Evolutionary conservation across 371 early-diverging fungal genomes (phyloP), one percentile per base, ranked within the genome.

Genomic region (Syncephalastrum contaminatum): DNA sequence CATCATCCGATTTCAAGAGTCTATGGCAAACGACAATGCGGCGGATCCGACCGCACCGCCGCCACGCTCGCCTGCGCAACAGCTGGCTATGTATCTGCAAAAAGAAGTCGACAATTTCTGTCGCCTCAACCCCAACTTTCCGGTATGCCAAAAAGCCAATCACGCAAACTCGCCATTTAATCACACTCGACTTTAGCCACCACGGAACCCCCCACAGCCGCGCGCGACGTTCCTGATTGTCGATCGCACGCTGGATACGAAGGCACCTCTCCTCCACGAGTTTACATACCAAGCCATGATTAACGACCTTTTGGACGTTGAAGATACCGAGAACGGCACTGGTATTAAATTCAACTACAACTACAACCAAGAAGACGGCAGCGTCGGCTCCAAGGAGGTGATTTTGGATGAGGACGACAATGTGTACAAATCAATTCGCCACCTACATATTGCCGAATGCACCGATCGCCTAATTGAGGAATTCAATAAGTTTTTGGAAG

Each of bases 231-330:
- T 97, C n/a, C 62, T 97, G 20, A 88, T 98, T 63, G 70, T 94
- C 13, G 99, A 98, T 71, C 87, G 99, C 36, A 83, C 91, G 1
- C 64, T 93, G 30, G 99, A 98, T 69, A 70, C 86, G 43, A 68
- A 81, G 19, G 84, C 94, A n/a, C 96, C 98, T 3, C 66, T 97
- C 16, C 62, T 97, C 15, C 99, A 97, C 66, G 93, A 95, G 66
- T 93, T 98, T 54, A 92, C 96, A 0, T 97, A 96, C 63, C 95
- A 97, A 68, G 95, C 97, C 7, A 92, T 95, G 88, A 87, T 88
- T 13, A 88, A 92, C 52, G 98, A 98, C 60, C 66, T 95, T 22
- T 58, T 95, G 19, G 77, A 81, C 1, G 84, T 96, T 5, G 83
- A 89, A 56, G 54, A 62, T 18, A 73, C 67, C 2, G 81, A 87